phyloP scores from a whole-genome alignment of 2,329 filamentous ascomycete genomes.

The Pleoardoris graminearum region DNA sequence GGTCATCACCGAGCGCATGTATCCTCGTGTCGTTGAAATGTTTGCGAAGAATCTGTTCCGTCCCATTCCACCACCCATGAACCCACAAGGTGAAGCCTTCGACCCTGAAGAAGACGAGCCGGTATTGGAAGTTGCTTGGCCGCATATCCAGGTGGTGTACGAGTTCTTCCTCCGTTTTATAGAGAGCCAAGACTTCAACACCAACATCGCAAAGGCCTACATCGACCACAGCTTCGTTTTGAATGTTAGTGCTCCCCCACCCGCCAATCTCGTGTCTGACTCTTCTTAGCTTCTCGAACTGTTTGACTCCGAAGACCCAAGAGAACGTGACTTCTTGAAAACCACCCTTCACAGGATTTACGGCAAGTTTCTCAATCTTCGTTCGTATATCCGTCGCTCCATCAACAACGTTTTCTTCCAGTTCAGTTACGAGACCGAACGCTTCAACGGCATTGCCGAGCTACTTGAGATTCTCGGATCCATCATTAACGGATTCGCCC shows the following conservation, averaged over 20 bases:
- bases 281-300: slow-evolving; percentile 76
- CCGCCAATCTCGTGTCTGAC: slow-evolving; percentile 20
- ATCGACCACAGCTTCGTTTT: slow-evolving; percentile 98
- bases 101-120: slow-evolving; percentile 98
- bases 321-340: slow-evolving; percentile 96
- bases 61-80: slow-evolving; percentile 94
- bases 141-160: slow-evolving; percentile 98
- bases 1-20: slow-evolving; percentile 99
- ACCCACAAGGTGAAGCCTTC: slow-evolving; percentile 96
- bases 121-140: slow-evolving; percentile 97
- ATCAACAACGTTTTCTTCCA: slow-evolving; percentile 99
- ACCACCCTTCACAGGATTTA: slow-evolving; percentile 98
- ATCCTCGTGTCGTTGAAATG: slow-evolving; percentile 97
- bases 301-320: slow-evolving; percentile 96
- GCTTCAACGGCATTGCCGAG: slow-evolving; percentile 98
- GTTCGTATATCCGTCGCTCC: slow-evolving; percentile 94
- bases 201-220: slow-evolving; percentile 97
- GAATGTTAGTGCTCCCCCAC: slow-evolving; percentile 55
- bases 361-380: slow-evolving; percentile 96
- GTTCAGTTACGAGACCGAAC: slow-evolving; percentile 97
- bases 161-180: slow-evolving; percentile 99
- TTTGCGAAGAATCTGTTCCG: slow-evolving; percentile 98
- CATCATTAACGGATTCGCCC: slow-evolving; percentile 97
- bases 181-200: slow-evolving; percentile 99
- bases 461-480: slow-evolving; percentile 94